These are phyloP conservation scores for Xylaria palmicola DNA, from an alignment of 495 filamentous ascomycete genomes.

Conservation along the genomic window DNA sequence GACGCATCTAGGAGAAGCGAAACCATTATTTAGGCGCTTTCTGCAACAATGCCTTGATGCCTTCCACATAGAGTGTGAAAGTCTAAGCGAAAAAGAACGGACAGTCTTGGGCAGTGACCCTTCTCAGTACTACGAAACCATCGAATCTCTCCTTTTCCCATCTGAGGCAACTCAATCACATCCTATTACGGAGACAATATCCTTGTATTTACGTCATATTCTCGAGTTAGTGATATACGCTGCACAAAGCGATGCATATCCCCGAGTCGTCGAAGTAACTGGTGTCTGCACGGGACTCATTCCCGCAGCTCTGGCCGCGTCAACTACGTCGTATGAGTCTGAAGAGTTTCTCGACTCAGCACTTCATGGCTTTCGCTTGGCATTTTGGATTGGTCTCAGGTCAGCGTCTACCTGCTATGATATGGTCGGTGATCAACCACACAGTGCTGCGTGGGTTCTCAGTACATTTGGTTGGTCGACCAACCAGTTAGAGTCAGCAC, in stretches of 20 bases:
- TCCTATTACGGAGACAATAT: constrained; percentile 12
- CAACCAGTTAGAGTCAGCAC: background rate
- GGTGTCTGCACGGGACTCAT: constrained; percentile 17
- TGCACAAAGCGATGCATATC: background rate
- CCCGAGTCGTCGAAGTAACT: constrained; percentile 9
- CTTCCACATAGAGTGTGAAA: background rate
- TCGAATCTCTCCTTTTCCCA: constrained; percentile 8
- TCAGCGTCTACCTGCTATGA: background rate
- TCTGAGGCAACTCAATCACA: constrained; percentile 5
- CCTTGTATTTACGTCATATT: constrained; percentile 15
- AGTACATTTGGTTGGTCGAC: constrained; percentile 1
- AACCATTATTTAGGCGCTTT: background rate
- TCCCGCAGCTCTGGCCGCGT: constrained; percentile 7
- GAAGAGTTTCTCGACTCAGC: constrained; percentile 4
- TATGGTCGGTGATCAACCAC: background rate
- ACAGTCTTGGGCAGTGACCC: constrained; percentile 1
- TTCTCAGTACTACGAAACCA: constrained; percentile 1
- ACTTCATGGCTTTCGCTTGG: constrained; percentile 9
- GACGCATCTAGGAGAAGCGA: background rate
- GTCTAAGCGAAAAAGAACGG: background rate
- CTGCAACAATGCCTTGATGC: background rate
- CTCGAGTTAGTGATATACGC: constrained; percentile 11
- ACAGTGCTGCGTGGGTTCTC: background rate
- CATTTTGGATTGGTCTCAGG: constrained; percentile 16
- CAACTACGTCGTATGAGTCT: constrained; percentile 11